Percentiles rank a stretch among this genome's conserved stretches.
phyloP scores from a whole-genome alignment of 768 basidiomycete genomes.

The Neoboletus magnificus region DNA sequence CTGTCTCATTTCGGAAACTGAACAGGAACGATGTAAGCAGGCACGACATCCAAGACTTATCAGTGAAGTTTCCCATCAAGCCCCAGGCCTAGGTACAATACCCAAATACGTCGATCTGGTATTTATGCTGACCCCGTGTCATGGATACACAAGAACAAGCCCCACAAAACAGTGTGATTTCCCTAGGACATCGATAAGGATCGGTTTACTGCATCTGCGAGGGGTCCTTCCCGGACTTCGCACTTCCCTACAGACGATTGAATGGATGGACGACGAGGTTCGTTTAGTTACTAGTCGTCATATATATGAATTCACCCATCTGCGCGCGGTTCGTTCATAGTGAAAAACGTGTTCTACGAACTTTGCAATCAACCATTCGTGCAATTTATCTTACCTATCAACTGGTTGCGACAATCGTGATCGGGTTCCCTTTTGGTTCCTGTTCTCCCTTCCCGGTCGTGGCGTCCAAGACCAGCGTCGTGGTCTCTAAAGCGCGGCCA shows the following conservation, averaged over 20 bases:
- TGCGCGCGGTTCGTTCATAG: slow-evolving; percentile 1
- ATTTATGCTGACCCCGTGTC: slow-evolving; percentile 3
- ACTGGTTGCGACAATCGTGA: slow-evolving; percentile 9
- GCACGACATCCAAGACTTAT: slow-evolving; percentile 8
- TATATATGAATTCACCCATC: background rate
- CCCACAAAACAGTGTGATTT: background rate
- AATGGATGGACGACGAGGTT: background rate
- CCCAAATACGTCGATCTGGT: slow-evolving; percentile 5
- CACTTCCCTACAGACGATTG: background rate
- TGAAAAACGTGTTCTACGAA: slow-evolving; percentile 8
- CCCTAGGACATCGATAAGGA: background rate
- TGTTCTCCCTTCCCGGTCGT: slow-evolving; percentile 5
- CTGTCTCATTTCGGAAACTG: background rate
- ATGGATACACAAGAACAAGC: background rate
- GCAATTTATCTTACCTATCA: slow-evolving; percentile 11
- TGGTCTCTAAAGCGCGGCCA: slow-evolving; percentile 1
- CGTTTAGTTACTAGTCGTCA: slow-evolving; percentile 1
- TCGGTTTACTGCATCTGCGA: background rate
- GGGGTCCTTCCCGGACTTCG: background rate
- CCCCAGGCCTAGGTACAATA: slow-evolving; percentile 11
- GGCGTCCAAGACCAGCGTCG: slow-evolving; percentile 8
- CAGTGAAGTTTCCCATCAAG: background rate
- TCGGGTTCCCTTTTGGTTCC: slow-evolving; percentile 11
- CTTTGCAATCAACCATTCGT: slow-evolving; percentile 13
- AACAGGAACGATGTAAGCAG: slow-evolving; percentile 8